Percentiles rank a stretch among this genome's conserved stretches.
phyloP scores from a whole-genome alignment of 192 early-diverging fungal genomes.

The Linderina pennispora region DNA sequence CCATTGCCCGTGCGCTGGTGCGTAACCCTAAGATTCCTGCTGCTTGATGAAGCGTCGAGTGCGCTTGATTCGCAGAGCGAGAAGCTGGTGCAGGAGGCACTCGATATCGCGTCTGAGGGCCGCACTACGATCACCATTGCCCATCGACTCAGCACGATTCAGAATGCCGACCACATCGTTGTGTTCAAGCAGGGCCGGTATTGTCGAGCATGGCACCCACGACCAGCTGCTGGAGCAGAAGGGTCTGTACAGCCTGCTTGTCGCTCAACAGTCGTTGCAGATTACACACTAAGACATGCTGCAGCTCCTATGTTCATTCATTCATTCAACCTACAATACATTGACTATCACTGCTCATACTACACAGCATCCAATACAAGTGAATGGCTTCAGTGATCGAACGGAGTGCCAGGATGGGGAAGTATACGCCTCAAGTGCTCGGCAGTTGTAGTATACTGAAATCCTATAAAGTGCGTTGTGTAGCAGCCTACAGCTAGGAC shows the following conservation, averaged over 20 bases:
- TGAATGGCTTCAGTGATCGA: no score
- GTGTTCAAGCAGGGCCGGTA: conserved; percentile 58
- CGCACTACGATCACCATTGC: conserved; percentile 72
- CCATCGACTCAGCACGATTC: conserved; percentile 79
- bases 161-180: conserved; percentile 69
- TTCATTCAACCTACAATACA: no score
- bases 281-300: conserved; percentile 30
- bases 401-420: no score
- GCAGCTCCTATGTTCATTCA: no score
- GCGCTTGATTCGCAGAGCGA: conserved; percentile 81
- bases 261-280: conserved; percentile 57
- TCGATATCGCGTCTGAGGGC: conserved; percentile 61
- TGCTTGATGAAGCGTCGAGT: conserved; percentile 81
- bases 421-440: no score
- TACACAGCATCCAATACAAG: no score
- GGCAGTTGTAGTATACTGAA: no score
- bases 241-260: conserved; percentile 60
- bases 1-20: conserved; percentile 65
- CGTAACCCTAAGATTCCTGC: conserved; percentile 62
- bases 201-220: conserved; percentile 68
- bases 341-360: no score
- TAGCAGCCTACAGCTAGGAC: no score
- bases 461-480: no score
- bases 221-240: conserved; percentile 51
- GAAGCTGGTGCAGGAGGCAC: conserved; percentile 69